Base-by-base conservation (phyloP, 805 yeast species). In the Pichia gijzeniarum region DNA sequence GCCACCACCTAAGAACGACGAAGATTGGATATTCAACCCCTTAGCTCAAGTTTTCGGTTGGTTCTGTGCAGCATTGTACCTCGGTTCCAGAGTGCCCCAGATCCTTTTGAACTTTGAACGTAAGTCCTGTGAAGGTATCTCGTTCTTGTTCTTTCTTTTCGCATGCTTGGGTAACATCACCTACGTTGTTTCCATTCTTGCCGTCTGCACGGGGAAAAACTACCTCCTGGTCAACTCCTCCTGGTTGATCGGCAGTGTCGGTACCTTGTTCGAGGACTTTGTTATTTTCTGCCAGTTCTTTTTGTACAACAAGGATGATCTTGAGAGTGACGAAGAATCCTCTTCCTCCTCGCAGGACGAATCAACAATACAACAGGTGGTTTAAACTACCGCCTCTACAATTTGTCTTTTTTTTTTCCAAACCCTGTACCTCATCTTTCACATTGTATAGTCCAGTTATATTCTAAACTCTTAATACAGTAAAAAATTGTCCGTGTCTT, bases 121-220 rank as follows among this genome's bases (percentile, higher is more conserved):
- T 59, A 90, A 89, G 65, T 84, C 95, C 2, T 89, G 96, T 61
- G 98, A 93, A 50, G 98, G 98, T 20, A 85, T 91, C 40, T 87
- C 96, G 10, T 87, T 93, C 59, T 73, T 91, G 72, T 91, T 93
- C 65, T 91, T 91, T 67, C 68, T 93, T 19, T 91, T 93, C 72
- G 98, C 99, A 18, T 89, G 96, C 62, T 69, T 91, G 46, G 99
- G 99, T 39, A 93, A 91, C 62, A 70, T 86, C 58, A 87, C 96
- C 1, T 93, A 89, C 56, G 96, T 93, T 35, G 74, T 86, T 13
- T 84, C 95, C 10, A 91, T 91, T 43, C 68, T 91, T 41, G 77
- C 85, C 38, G 82, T 85, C 35, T 86, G 88, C 52, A 69, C 81
- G 40, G 81, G 87, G 44, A 70, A 72, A 57, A 72, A 78, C 50